Evolutionary conservation across 805 yeast genomes (phyloP), one percentile per base, ranked within the genome.

Genomic region (Kodamaea sagamina): DNA sequence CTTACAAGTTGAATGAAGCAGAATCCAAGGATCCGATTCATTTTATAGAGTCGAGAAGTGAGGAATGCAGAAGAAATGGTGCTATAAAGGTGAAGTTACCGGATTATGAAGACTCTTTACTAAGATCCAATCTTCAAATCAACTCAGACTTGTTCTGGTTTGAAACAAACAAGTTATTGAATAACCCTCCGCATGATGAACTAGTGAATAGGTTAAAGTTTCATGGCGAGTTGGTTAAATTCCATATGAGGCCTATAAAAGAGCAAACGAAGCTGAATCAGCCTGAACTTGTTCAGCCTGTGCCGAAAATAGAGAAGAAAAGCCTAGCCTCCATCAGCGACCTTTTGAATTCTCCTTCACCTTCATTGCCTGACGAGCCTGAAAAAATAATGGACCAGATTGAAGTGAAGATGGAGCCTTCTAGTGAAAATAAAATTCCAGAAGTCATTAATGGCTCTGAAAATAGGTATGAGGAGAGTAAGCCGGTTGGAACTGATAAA

Each of bases 1-100:
- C 77, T 0, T 64, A 81, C 10, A 61, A 63, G 36, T 85, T 90
- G 1, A 65, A 81, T 1, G 65, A 63, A 13, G 71, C 70, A 18
- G 82, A 86, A 15, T 47, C 58, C 47, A 55, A 61, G 8, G 82
- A 84, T 57, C 95, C 96, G 1, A 76, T 84, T 15, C 61, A 59
- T n/a, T 84, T 81, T 50, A 66, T 87, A 12, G 83, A 85, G 16
- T 68, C 77, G 10, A 61, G 79, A 1, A 59, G 64, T 9, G 68
- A 72, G 0, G 53, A 72, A 7, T 96, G 93, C 2, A 62, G 58
- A 24, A 58, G 65, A 21, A 79, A 74, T 58, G 97, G 97, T 0
- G 89, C 93, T 54, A 63, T 89, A 34, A 90, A 89, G 55, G 58
- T 90, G 2, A 68, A 77, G 5, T 83, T 95, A 4, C 90, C 92